phyloP scores from a whole-genome alignment of 2,329 filamentous ascomycete species.

The Exophiala bonariae region DNA sequence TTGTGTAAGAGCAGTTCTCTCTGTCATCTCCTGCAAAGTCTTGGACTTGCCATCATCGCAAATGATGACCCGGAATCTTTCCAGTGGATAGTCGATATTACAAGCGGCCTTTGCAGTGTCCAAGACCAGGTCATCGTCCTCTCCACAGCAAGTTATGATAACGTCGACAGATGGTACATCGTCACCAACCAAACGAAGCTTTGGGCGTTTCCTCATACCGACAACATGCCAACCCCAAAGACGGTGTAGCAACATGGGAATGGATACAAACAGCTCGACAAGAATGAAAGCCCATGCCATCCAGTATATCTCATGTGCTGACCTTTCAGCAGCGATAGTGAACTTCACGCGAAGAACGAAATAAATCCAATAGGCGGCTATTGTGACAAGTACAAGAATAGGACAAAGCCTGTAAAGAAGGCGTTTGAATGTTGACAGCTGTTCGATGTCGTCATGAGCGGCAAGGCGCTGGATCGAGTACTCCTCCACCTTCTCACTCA shows the following conservation, averaged over 20 bases:
- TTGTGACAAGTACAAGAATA: constrained; percentile 13
- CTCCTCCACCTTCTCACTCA: constrained; percentile 17
- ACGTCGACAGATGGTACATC: constrained; percentile 57
- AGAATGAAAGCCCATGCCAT: constrained; percentile 25
- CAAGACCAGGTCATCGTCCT: constrained; percentile 55
- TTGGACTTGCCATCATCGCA: constrained; percentile 49
- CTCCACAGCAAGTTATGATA: constrained; percentile 57
- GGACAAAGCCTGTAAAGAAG: constrained; percentile 17
- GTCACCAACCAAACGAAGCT: constrained; percentile 30
- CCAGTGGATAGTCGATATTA: constrained; percentile 53
- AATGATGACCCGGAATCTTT: constrained; percentile 55
- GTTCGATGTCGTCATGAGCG: constrained; percentile 19
- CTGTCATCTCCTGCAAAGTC: constrained; percentile 40
- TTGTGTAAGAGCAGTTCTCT: constrained; percentile 35
- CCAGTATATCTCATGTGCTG: constrained; percentile 15
- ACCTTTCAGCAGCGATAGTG: constrained; percentile 12
- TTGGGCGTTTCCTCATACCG: constrained; percentile 13
- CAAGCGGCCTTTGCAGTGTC: constrained; percentile 55
- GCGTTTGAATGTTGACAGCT: constrained; percentile 12
- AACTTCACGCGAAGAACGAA: constrained; percentile 19
- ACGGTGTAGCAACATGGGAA: constrained; percentile 20
- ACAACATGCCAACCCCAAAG: constrained; percentile 18
- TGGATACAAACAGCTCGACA: constrained; percentile 17
- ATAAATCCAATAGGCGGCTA: constrained; percentile 19
- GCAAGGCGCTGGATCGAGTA: constrained; percentile 20